Evolutionary conservation across 1,284 basidiomycete genomes (phyloP).

Genomic region (Heterobasidion irregulare): DNA sequence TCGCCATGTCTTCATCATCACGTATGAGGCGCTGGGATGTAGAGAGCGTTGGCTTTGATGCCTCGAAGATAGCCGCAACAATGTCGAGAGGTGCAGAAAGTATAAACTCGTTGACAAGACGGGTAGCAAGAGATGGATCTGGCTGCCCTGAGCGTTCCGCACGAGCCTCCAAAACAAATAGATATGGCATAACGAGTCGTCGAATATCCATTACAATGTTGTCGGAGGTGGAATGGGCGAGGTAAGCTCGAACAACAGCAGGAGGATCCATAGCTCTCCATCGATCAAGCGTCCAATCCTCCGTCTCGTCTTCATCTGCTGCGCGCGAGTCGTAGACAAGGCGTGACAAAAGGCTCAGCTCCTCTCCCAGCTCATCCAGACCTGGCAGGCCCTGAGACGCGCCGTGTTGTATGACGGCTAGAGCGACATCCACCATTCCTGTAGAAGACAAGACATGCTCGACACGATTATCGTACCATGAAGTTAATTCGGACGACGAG

Average conservation of each 20-base stretch:
- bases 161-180: constrained; percentile 82
- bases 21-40: constrained; percentile 64
- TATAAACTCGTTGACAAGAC: constrained; percentile 71
- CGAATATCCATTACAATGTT: constrained; percentile 66
- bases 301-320: constrained; percentile 24
- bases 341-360: constrained; percentile 76
- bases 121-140: constrained; percentile 52
- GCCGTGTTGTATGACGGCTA: constrained; percentile 78
- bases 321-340: constrained; percentile 76
- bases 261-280: constrained; percentile 67
- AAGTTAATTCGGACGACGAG: constrained; percentile 35
- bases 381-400: constrained; percentile 73
- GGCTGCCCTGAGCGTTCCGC: constrained; percentile 71
- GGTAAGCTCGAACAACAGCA: constrained; percentile 66
- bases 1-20: constrained; percentile 76
- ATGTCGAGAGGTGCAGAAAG: constrained; percentile 60
- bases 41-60: constrained; percentile 82
- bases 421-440: constrained; percentile 73
- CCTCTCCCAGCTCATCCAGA: constrained; percentile 83
- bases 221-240: constrained; percentile 58
- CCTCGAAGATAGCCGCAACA: constrained; percentile 74
- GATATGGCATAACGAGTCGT: constrained; percentile 80
- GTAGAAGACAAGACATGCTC: constrained; percentile 52
- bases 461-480: constrained; percentile 72
- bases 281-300: constrained; percentile 63